Base-by-base conservation (phyloP, 1,139 yeast genomes). In the Saccharomycopsis phalli region DNA sequence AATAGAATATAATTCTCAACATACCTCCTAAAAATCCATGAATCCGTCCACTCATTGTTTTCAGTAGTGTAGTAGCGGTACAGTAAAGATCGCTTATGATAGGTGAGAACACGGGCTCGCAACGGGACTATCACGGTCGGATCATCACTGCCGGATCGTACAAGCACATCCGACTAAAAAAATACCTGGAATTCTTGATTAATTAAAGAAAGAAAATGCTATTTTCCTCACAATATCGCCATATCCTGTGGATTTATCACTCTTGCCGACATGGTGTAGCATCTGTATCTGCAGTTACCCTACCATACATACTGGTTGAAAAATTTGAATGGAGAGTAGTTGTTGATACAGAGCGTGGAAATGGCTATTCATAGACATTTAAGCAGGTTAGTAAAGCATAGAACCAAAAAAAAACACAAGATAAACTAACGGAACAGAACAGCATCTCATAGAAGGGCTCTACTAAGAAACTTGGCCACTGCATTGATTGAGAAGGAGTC, bases 401-500 rank as follows among this genome's bases (percentile, higher is more conserved):
- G 4, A 26, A n/a, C n/a, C n/a, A n/a, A n/a, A n/a, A n/a, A n/a
- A n/a, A n/a, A n/a, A n/a, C n/a, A n/a, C n/a, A n/a, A n/a, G 8
- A 22, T 7, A 22, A 10, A 7, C 10, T 20, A 16, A 20, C 28
- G 18, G 16, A 11, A 36, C 11, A 57, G 74, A 49, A 58, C 67
- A 45, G 57, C 68, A 50, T 53, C 75, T 44, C 76, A 76, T 51
- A 64, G 76, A 46, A 66, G 65, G 40, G 70, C 76, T 20, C 58
- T 78, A 43, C 57, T 79, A 51, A 67, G 76, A 49, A 80, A 78
- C 54, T 60, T 81, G 51, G 81, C 75, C 22, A 68, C 82, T 4
- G 75, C 81, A n/a, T 58, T 81, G 36, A 63, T 81, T 32, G 76
- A 76, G 55, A 74, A 79, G 52, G 88, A 80, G 50, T 68, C 80